Conservation (phyloP, 352 stramenopile species). For the Phytophthora gonapodyides region DNA sequence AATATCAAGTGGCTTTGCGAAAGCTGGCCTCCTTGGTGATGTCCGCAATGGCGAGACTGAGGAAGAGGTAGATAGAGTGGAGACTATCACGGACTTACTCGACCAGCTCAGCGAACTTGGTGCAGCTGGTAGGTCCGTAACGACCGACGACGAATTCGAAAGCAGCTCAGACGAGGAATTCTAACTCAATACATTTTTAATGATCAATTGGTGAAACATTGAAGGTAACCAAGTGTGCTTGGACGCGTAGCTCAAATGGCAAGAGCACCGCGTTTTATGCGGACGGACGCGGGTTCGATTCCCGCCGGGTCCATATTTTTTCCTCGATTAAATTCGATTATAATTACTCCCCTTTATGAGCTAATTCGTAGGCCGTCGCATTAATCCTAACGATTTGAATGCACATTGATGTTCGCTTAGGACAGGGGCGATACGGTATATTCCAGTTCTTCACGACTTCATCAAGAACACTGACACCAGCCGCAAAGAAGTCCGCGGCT, state of each 20-base stretch:
- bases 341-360: too few species aligned
- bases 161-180: constrained; percentile 3
- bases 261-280: constrained; percentile 8
- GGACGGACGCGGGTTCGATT: background rate
- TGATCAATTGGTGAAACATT: background rate
- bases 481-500: too few species aligned
- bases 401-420: too few species aligned
- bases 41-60: too few species aligned
- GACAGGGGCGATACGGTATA: too few species aligned
- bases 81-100: background rate
- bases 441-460: too few species aligned
- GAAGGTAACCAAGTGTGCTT: constrained; percentile 11
- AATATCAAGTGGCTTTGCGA: background rate
- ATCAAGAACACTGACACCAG: too few species aligned
- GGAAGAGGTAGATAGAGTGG: background rate
- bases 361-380: too few species aligned
- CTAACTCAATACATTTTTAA: background rate
- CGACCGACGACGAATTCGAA: background rate
- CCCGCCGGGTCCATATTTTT: too few species aligned
- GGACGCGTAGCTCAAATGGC: constrained; percentile 7
- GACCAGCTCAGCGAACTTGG: background rate
- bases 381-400: too few species aligned
- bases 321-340: too few species aligned
- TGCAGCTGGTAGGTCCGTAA: background rate
- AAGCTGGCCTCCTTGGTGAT: background rate